These are phyloP conservation scores for Neotropicomus parvogracilis DNA, from an alignment of 1,284 basidiomycete genomes.

Conservation along the genomic window DNA sequence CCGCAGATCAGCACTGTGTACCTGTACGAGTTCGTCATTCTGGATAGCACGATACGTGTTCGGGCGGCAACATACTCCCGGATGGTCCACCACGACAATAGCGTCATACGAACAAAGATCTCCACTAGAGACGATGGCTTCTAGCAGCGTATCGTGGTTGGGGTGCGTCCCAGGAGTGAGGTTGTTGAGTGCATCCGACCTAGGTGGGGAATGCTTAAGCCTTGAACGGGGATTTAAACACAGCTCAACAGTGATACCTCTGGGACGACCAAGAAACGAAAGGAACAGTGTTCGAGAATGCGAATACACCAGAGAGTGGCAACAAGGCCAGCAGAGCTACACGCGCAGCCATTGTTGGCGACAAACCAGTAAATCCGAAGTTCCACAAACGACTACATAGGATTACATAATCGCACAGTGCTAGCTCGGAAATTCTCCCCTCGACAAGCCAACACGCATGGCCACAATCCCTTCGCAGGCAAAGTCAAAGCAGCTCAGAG, in stretches of 20 bases:
- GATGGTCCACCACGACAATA: slow-evolving; percentile 62
- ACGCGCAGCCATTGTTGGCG: slow-evolving; percentile 22
- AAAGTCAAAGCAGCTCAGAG: slow-evolving; percentile 73
- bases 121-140: slow-evolving; percentile 41
- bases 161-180: slow-evolving; percentile 35
- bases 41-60: neutral
- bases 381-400: too few relatives aligned
- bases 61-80: slow-evolving; percentile 49
- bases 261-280: slow-evolving; percentile 69
- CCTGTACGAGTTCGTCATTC: slow-evolving; percentile 36
- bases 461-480: slow-evolving; percentile 57
- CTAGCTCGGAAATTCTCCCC: too few relatives aligned
- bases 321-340: slow-evolving; percentile 37
- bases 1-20: slow-evolving; percentile 69
- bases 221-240: neutral
- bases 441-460: too few relatives aligned
- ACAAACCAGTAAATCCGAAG: too few relatives aligned
- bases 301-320: slow-evolving; percentile 40
- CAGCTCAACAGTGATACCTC: slow-evolving; percentile 37
- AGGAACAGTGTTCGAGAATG: slow-evolving; percentile 58
- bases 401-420: neutral
- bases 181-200: slow-evolving; percentile 45
- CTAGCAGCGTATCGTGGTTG: slow-evolving; percentile 39
- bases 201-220: slow-evolving; percentile 22
- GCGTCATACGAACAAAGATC: slow-evolving; percentile 61